These are phyloP conservation scores for Leccinum variicolor DNA, from an alignment of 768 basidiomycete species.

Conservation along the genomic window DNA sequence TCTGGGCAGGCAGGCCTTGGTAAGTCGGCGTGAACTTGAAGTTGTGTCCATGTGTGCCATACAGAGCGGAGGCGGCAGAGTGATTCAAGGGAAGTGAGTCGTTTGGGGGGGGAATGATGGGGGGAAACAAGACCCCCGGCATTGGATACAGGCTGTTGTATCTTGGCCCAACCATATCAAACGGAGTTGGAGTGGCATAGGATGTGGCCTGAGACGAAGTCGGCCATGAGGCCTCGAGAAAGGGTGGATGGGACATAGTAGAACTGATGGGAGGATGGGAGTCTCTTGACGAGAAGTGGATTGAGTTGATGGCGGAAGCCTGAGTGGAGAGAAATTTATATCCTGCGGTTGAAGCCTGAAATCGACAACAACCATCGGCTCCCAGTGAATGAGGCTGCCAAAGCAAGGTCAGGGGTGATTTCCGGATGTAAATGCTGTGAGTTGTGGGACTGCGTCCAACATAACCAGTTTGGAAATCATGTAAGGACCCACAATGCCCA, in stretches of 20 bases:
- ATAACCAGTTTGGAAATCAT: not conserved
- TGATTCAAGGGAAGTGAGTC: not conserved
- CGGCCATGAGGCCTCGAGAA: not conserved
- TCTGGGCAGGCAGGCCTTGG: not conserved
- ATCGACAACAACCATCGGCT: not conserved
- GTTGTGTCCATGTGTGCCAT: too few relatives aligned
- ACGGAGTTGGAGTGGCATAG: not conserved
- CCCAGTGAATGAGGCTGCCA: not conserved
- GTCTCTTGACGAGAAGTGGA: not conserved
- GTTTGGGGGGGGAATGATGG: not conserved
- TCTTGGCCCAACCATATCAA: too few relatives aligned
- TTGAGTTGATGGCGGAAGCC: not conserved
- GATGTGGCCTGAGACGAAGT: not conserved
- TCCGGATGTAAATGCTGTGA: not conserved
- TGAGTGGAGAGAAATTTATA: not conserved
- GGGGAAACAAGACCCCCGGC: not conserved
- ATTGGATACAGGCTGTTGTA: not conserved
- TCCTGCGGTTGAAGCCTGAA: not conserved
- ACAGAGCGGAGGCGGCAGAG: too few relatives aligned
- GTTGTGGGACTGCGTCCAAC: too few relatives aligned
- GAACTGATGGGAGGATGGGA: not conserved
- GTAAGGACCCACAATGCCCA: constrained; percentile 3
- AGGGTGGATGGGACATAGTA: not conserved
- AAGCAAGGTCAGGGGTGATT: not conserved
- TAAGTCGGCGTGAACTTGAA: too few relatives aligned